Evolutionary conservation across 345 rosid genomes (phyloP).

Genomic region (Noccaea bulbosa): DNA sequence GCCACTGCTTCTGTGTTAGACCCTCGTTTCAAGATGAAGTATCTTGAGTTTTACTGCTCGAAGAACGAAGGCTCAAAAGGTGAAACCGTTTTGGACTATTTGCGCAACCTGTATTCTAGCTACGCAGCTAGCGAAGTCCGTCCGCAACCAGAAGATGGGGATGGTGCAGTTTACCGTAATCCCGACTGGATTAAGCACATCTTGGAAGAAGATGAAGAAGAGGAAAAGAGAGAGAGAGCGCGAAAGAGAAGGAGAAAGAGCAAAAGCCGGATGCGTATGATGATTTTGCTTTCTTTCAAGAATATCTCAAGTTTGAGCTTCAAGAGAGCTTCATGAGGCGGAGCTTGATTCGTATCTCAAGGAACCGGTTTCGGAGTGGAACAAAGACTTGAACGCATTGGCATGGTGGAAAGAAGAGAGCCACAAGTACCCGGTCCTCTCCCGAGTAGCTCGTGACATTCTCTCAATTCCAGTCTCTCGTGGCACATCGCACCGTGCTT

Average conservation of each 20-base stretch:
- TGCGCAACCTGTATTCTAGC: conserved; percentile 60
- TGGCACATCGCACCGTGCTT: conserved; percentile 27
- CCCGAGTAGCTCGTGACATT: conserved; percentile 76
- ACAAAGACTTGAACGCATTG: conserved; percentile 62
- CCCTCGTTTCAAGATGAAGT: conserved; percentile 85
- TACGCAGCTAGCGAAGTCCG: conserved; percentile 38
- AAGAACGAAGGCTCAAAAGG: conserved; percentile 55
- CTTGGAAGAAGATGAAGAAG: neutral
- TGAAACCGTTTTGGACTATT: conserved; percentile 61
- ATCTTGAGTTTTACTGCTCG: conserved; percentile 69
- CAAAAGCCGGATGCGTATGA: conserved; percentile 34
- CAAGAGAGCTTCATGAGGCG: conserved; percentile 50
- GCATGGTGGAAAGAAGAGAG: conserved; percentile 78
- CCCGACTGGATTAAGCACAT: neutral
- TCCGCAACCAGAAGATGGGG: conserved; percentile 40
- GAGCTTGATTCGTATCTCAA: conserved; percentile 77
- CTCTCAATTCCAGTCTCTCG: conserved; percentile 62
- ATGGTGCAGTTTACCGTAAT: conserved; percentile 9
- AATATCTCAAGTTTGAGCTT: conserved; percentile 67
- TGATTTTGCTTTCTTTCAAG: conserved; percentile 54
- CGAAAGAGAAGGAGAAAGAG: neutral
- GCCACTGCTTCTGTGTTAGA: conserved; percentile 74
- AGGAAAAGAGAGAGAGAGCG: neutral
- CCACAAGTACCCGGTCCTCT: conserved; percentile 64
- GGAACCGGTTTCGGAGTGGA: conserved; percentile 64